Conservation (phyloP, 2,329 filamentous ascomycete genomes). For the Claviceps spartinae region DNA sequence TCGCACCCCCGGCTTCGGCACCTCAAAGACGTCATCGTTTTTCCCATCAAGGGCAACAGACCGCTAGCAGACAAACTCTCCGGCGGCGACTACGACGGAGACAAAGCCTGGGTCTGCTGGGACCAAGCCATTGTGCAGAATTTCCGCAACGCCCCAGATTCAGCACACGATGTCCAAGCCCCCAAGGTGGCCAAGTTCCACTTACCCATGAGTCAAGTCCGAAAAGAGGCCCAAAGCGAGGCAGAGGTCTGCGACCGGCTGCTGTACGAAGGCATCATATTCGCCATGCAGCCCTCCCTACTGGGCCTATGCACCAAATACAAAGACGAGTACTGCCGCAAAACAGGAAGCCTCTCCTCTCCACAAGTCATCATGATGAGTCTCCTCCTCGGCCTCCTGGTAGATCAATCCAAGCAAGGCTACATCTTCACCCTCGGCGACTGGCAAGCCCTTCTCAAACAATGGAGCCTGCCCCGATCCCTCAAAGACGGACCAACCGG, state of each 20-base stretch:
- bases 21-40: slow-evolving; percentile 69
- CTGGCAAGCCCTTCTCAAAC: slow-evolving; percentile 24
- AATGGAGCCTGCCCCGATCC: slow-evolving; percentile 5
- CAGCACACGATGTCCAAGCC: slow-evolving; percentile 24
- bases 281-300: slow-evolving; percentile 41
- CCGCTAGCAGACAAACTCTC: slow-evolving; percentile 59
- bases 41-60: slow-evolving; percentile 46
- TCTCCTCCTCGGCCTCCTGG: slow-evolving; percentile 36
- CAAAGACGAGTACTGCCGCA: slow-evolving; percentile 51
- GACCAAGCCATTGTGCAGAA: slow-evolving; percentile 49
- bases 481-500: slow-evolving; percentile 3
- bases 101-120: slow-evolving; percentile 68
- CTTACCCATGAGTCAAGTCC: background rate
- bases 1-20: slow-evolving; percentile 47
- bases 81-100: slow-evolving; percentile 72
- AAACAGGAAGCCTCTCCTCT: slow-evolving; percentile 34
- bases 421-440: slow-evolving; percentile 30
- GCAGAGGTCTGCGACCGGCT: slow-evolving; percentile 26
- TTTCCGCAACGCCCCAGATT: slow-evolving; percentile 45
- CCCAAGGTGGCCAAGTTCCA: slow-evolving; percentile 18
- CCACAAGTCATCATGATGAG: slow-evolving; percentile 34
- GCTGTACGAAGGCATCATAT: slow-evolving; percentile 39
- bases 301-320: slow-evolving; percentile 52
- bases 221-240: background rate
- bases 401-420: slow-evolving; percentile 45